Percentiles rank a stretch among this genome's conserved stretches.
Evolutionary conservation across 148 eudicot species (phyloP).

Genomic region (Amaranthus cruentus): DNA sequence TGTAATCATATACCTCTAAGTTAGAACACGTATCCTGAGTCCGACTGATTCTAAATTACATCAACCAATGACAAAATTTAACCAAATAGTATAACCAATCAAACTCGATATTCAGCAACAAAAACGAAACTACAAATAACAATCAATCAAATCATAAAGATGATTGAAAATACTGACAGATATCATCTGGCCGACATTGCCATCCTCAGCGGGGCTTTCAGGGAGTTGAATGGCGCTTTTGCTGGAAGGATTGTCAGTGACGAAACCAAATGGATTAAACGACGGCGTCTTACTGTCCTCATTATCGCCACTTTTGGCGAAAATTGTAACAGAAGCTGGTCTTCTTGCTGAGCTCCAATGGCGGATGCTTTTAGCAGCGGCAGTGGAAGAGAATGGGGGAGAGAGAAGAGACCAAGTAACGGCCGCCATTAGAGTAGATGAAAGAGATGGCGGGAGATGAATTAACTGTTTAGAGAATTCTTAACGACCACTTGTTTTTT

Average conservation of each 20-base stretch:
- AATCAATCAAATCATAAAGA: neutral
- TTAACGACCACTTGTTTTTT: constrained; percentile 19
- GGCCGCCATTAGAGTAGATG: constrained; percentile 25
- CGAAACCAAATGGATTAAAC: constrained; percentile 94
- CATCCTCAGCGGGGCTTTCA: constrained; percentile 90
- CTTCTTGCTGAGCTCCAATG: constrained; percentile 18
- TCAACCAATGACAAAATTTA: too few relatives aligned
- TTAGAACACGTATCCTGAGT: too few relatives aligned
- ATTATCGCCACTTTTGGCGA: constrained; percentile 32
- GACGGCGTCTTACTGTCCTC: constrained; percentile 35
- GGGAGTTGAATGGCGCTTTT: constrained; percentile 94
- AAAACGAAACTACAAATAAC: neutral
- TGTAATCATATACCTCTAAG: too few relatives aligned
- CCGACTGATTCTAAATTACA: too few relatives aligned
- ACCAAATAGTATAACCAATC: neutral
- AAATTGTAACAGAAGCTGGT: constrained; percentile 9
- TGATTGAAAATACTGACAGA: constrained; percentile 36
- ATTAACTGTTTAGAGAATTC: neutral
- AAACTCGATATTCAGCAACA: neutral
- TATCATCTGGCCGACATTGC: constrained; percentile 97
- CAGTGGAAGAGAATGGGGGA: constrained; percentile 24
- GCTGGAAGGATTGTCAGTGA: constrained; percentile 92
- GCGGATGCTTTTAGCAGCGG: constrained; percentile 11
- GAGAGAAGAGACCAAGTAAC: constrained; percentile 36
- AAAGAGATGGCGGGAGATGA: neutral